phyloP scores from a whole-genome alignment of 345 rosid species.

The Jatropha curcas region DNA sequence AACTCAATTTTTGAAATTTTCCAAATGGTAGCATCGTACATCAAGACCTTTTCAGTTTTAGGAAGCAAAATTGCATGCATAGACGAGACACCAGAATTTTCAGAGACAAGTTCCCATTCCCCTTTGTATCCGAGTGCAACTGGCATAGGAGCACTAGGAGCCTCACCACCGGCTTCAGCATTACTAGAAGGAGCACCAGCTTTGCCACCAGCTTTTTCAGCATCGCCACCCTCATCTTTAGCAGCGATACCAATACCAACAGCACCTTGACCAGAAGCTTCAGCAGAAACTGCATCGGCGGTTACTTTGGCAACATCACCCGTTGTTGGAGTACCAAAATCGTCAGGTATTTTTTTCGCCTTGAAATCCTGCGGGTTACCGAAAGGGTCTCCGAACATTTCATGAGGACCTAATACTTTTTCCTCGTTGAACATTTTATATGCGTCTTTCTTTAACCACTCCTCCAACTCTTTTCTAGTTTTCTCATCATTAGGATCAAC shows the following conservation, averaged over 20 bases:
- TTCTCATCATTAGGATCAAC: too few relatives aligned
- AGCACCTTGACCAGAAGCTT: too few relatives aligned
- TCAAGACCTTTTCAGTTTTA: slow-evolving; percentile 49
- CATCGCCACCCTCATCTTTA: too few relatives aligned
- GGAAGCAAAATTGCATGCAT: slow-evolving; percentile 83
- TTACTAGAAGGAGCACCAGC: neutral
- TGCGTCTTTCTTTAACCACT: neutral
- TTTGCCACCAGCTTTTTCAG: too few relatives aligned
- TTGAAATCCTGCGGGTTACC: slow-evolving; percentile 23
- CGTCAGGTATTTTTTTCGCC: neutral
- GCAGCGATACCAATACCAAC: too few relatives aligned
- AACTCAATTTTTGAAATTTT: slow-evolving; percentile 46
- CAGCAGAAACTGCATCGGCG: too few relatives aligned
- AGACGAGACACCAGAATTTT: slow-evolving; percentile 75
- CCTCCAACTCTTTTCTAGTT: too few relatives aligned
- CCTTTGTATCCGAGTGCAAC: slow-evolving; percentile 37
- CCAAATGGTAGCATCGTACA: slow-evolving; percentile 78
- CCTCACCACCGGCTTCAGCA: neutral
- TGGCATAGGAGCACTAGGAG: too few relatives aligned
- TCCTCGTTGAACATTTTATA: neutral
- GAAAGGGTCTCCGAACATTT: slow-evolving; percentile 26
- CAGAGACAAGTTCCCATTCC: slow-evolving; percentile 51
- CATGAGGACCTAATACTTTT: slow-evolving; percentile 22
- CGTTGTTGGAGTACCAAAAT: slow-evolving; percentile 14
- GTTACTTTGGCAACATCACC: too few relatives aligned